Evolutionary conservation across 768 basidiomycete genomes (phyloP).

Genomic region (Tulasnella sp.): DNA sequence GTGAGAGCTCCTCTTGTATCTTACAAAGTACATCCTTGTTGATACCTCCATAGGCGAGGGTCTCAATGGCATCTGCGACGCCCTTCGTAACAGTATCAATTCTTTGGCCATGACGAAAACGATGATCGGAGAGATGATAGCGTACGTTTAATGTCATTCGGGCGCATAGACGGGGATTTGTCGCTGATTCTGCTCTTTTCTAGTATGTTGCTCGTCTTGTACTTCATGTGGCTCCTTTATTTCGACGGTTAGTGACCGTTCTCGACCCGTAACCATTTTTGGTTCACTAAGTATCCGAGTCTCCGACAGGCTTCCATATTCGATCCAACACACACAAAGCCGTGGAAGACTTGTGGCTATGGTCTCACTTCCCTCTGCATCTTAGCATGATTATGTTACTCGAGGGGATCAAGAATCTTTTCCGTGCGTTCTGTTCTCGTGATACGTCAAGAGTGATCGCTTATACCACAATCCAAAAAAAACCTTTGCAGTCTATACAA

Average conservation of each 20-base stretch:
- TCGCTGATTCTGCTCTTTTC: neutral
- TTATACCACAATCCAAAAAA: neutral
- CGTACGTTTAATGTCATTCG: neutral
- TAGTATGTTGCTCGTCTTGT: neutral
- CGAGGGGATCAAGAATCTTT: neutral
- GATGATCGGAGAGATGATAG: neutral
- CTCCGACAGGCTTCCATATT: neutral
- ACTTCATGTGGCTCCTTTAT: neutral
- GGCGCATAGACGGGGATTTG: neutral
- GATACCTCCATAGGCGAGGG: neutral
- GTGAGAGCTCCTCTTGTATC: neutral
- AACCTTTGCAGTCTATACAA: neutral
- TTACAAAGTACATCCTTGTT: neutral
- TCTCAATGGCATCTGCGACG: neutral
- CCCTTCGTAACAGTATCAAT: neutral
- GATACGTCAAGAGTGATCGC: no score
- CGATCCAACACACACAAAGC: neutral
- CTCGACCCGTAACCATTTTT: neutral
- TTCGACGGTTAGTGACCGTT: neutral
- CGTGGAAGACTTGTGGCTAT: neutral
- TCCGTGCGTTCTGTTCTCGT: neutral
- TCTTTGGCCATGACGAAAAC: neutral
- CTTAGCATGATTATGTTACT: neutral
- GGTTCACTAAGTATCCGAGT: no score
- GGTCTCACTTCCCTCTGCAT: neutral